Evolutionary conservation across 805 yeast species (phyloP), one percentile per base, ranked within the genome.

Genomic region (Candida nonsorbophila): DNA sequence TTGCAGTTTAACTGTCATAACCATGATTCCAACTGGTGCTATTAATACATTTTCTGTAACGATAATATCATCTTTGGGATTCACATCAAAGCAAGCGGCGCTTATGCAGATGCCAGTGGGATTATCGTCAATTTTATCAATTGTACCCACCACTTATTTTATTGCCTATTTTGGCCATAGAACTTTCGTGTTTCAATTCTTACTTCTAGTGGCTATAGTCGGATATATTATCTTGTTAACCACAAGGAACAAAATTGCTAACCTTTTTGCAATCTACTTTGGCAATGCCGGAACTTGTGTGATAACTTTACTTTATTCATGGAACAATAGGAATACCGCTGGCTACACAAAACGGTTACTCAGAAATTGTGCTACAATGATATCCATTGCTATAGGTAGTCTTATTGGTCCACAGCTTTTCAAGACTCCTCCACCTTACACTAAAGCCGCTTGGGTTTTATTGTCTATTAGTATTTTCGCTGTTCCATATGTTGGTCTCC

Each of bases 321-420:
- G 82, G 83, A 73, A 73, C 36, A 66, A 72, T 32, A 68, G 78
- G 25, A 76, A 82, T 49, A 69, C 78, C 20, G 77, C 87, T 2
- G 92, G 92, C 8, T 72, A 75, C 38, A 80, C 88, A n/a, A 84
- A 84, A 53, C 77, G 80, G 42, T 64, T 77, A 40, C 67, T 75
- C 4, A 67, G 74, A 16, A 72, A 74, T 30, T 79, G 80, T 5
- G 50, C 77, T 20, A 69, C 69, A 27, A 64, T 82, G 51, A 66
- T 81, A 34, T 80, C 76, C 4, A 83, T 79, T 48, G 75, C 84
- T 22, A 70, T 74, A 25, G 84, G 85, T 10, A 77, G 78, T 41
- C 53, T 81, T 35, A 59, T 76, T 27, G 84, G 83, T 0, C 84
- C 86, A 3, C 82, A 79, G 52, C 67, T 82, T 12, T 83, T 83